These are phyloP conservation scores for Magnolia sinica DNA, from an alignment of 164 flowering plant species.

Conservation along the genomic window DNA sequence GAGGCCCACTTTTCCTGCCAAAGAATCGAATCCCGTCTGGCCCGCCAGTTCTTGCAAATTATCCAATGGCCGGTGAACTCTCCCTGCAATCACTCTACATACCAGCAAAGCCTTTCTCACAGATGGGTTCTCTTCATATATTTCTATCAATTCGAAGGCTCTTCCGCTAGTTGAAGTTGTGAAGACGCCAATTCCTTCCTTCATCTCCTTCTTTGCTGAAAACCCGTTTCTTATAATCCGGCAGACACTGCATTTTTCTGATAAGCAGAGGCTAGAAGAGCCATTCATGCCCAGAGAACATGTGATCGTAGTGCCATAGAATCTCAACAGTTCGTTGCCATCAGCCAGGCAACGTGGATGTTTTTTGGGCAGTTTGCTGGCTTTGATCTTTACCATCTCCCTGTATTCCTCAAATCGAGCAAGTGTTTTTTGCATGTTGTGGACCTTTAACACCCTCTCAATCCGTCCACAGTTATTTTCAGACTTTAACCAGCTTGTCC, in stretches of 20 bases:
- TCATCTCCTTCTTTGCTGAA: conserved; percentile 43
- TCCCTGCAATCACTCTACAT: conserved; percentile 78
- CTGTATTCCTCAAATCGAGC: conserved; percentile 67
- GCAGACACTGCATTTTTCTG: conserved; percentile 54
- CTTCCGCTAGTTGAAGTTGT: conserved; percentile 72
- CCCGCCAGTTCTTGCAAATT: conserved; percentile 52
- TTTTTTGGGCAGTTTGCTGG: conserved; percentile 66
- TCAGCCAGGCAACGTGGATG: conserved; percentile 78
- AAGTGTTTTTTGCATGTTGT: conserved; percentile 62
- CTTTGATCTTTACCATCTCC: conserved; percentile 61
- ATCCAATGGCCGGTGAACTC: conserved; percentile 70
- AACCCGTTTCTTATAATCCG: conserved; percentile 56
- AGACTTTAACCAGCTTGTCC: conserved; percentile 57
- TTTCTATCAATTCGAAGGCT: conserved; percentile 59
- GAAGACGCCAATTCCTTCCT: conserved; percentile 60
- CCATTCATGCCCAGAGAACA: conserved; percentile 60
- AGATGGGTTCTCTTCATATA: conserved; percentile 27
- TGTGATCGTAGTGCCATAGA: conserved; percentile 54
- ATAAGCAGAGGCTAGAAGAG: conserved; percentile 44
- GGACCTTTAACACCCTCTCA: conserved; percentile 66
- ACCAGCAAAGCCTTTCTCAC: conserved; percentile 55
- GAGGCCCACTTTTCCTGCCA: conserved; percentile 81
- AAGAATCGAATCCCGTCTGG: conserved; percentile 66
- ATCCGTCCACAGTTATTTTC: conserved; percentile 50
- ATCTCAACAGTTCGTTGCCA: conserved; percentile 69